Percentiles rank a stretch among this genome's conserved stretches.
These are phyloP conservation scores for Lumnitzera littorea DNA, from an alignment of 345 rosid species.

Conservation along the genomic window DNA sequence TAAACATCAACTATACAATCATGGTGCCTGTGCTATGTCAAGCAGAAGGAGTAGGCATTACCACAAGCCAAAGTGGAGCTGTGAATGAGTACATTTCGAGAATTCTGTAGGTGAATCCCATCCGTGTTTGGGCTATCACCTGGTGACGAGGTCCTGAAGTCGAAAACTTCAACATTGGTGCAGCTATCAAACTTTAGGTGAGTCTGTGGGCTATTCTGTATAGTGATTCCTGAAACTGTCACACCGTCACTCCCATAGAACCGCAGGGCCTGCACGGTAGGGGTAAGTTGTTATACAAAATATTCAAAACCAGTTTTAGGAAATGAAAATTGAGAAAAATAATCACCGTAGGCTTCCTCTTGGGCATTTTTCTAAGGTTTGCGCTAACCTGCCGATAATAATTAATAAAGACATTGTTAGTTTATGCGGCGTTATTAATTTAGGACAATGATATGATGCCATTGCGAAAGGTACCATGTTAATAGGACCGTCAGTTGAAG, in stretches of 20 bases:
- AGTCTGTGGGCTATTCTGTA: constrained; percentile 81
- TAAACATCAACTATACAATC: background rate
- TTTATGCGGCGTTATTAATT: background rate
- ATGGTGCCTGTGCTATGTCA: constrained; percentile 1
- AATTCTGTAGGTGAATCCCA: constrained; percentile 81
- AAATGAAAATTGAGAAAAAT: constrained; percentile 1
- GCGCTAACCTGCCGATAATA: constrained; percentile 18
- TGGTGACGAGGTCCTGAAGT: constrained; percentile 58
- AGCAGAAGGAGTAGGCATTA: constrained; percentile 18
- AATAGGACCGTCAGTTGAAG: constrained; percentile 7
- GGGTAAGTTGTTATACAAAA: background rate
- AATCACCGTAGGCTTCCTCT: constrained; percentile 61
- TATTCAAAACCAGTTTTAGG: background rate
- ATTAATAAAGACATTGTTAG: background rate
- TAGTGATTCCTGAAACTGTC: constrained; percentile 58
- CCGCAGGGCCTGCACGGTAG: constrained; percentile 51
- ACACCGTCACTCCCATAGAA: constrained; percentile 70
- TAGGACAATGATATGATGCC: background rate
- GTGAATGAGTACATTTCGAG: constrained; percentile 54
- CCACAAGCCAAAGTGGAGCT: constrained; percentile 64
- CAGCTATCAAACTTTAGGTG: constrained; percentile 77
- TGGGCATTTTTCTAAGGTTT: constrained; percentile 38
- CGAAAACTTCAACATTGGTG: constrained; percentile 42
- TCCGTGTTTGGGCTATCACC: constrained; percentile 80
- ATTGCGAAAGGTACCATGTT: constrained; percentile 15